Conservation (phyloP, 1,284 basidiomycete genomes). For the Trichosporon faecale region DNA sequence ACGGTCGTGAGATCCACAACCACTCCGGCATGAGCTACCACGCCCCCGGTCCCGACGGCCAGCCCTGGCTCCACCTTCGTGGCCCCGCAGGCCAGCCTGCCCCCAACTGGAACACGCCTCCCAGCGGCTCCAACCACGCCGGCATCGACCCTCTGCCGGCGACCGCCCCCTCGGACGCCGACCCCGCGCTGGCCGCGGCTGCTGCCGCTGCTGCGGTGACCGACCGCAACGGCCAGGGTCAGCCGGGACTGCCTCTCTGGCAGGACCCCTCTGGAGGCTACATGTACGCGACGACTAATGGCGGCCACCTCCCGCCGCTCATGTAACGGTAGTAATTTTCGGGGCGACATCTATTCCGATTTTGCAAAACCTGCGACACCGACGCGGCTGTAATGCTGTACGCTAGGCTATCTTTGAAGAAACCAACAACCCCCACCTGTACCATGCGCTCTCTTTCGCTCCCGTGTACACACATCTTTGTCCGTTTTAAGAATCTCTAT, state of each 20-base stretch:
- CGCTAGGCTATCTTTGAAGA: conserved; percentile 10
- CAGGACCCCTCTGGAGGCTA: conserved; percentile 26
- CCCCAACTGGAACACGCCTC: conserved; percentile 36
- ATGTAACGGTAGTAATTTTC: conserved; percentile 22
- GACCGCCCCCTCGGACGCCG: conserved; percentile 25
- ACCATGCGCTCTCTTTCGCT: conserved; percentile 13
- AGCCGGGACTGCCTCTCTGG: conserved; percentile 25
- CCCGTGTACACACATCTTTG: conserved; percentile 25
- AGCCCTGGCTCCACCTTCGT: conserved; percentile 49
- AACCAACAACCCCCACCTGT: conserved; percentile 12
- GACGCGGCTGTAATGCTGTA: conserved; percentile 24
- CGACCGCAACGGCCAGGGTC: conserved; percentile 23
- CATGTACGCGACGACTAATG: conserved; percentile 27
- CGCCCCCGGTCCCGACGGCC: conserved; percentile 48
- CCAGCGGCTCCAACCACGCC: conserved; percentile 14
- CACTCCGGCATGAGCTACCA: conserved; percentile 49
- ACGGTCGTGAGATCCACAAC: conserved; percentile 33
- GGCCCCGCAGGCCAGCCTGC: conserved; percentile 41
- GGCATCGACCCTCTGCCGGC: conserved; percentile 28
- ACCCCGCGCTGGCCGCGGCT: conserved; percentile 20
- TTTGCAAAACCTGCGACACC: conserved; percentile 17
- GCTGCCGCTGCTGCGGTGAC: conserved; percentile 18
- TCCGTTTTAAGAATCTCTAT: conserved; percentile 14
- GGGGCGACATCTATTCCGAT: conserved; percentile 12
- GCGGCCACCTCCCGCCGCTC: conserved; percentile 25